phyloP scores from a whole-genome alignment of 331 rosid genomes.

The Arachis monticola region DNA sequence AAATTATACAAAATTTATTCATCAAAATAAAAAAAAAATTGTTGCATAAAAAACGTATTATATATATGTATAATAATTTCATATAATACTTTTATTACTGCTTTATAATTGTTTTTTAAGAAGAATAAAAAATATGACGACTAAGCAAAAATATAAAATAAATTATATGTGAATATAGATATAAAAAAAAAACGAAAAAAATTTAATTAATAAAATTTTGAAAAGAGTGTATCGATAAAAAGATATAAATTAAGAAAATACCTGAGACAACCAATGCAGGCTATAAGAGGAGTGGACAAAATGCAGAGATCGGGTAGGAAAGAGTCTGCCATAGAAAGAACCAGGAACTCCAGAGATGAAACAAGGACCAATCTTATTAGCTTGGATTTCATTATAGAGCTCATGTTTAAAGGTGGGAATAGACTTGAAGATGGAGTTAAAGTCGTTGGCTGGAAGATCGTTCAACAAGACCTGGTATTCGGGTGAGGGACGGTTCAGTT shows the following conservation, averaged over 20 bases:
- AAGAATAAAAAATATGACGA: too few species aligned
- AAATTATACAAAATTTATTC: too few species aligned
- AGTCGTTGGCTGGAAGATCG: slow-evolving; percentile 69
- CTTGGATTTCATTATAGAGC: slow-evolving; percentile 27
- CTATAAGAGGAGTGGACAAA: slow-evolving; percentile 63
- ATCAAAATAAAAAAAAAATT: too few species aligned
- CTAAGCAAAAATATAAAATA: too few species aligned
- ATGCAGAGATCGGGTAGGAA: slow-evolving; percentile 45
- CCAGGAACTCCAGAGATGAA: slow-evolving; percentile 64
- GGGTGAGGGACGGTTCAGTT: slow-evolving; percentile 36
- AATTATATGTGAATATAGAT: too few species aligned
- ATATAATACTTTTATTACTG: too few species aligned
- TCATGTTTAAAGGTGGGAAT: slow-evolving; percentile 40
- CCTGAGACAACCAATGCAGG: slow-evolving; percentile 53
- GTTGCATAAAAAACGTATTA: too few species aligned
- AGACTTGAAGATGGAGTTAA: slow-evolving; percentile 59
- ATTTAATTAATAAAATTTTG: too few species aligned
- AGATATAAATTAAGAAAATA: neutral
- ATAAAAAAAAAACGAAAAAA: too few species aligned
- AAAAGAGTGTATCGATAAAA: too few species aligned
- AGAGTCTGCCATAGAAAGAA: slow-evolving; percentile 68
- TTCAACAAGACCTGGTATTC: slow-evolving; percentile 58
- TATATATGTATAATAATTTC: too few species aligned
- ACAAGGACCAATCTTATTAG: slow-evolving; percentile 43
- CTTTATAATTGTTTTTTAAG: too few species aligned